These are phyloP conservation scores for Coemansia sp. DNA, from an alignment of 371 early-diverging fungal species.

Conservation along the genomic window DNA sequence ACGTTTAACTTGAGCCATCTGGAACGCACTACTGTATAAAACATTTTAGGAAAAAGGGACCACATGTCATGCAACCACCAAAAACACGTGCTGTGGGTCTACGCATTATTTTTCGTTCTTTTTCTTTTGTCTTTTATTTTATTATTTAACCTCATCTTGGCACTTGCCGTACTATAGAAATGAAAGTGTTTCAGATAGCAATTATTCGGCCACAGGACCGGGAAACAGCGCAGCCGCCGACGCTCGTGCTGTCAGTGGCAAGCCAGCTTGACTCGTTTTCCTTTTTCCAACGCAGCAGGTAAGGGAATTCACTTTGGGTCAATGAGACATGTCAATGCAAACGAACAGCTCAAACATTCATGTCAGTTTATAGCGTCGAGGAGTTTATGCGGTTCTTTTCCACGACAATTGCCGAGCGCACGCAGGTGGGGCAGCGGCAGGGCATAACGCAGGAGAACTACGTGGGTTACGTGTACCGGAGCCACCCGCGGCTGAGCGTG, in stretches of 20 bases:
- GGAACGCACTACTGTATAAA: no score
- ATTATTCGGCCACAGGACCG: conserved; percentile 29
- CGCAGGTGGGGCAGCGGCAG: conserved; percentile 77
- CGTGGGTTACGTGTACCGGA: conserved; percentile 72
- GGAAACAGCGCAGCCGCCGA: conserved; percentile 9
- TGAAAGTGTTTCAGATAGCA: conserved; percentile 39
- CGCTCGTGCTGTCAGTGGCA: conserved; percentile 57
- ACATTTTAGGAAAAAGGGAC: no score
- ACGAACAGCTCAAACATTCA: no score
- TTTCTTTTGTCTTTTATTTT: background rate
- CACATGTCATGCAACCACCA: no score
- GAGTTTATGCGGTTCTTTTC: conserved; percentile 90
- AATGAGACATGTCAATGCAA: no score
- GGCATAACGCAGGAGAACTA: conserved; percentile 68
- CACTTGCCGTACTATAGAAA: conserved; percentile 2
- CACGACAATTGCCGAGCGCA: conserved; percentile 84
- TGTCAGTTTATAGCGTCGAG: conserved; percentile 62
- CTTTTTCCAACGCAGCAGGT: conserved; percentile 87
- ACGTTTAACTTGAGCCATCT: background rate
- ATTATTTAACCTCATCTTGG: background rate
- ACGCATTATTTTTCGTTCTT: background rate
- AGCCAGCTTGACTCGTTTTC: conserved; percentile 82
- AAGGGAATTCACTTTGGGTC: conserved; percentile 13
- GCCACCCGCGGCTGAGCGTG: conserved; percentile 71
- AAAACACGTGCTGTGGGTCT: background rate